Evolutionary conservation across 768 basidiomycete genomes (phyloP).

Genomic region (Mrakia frigida): DNA sequence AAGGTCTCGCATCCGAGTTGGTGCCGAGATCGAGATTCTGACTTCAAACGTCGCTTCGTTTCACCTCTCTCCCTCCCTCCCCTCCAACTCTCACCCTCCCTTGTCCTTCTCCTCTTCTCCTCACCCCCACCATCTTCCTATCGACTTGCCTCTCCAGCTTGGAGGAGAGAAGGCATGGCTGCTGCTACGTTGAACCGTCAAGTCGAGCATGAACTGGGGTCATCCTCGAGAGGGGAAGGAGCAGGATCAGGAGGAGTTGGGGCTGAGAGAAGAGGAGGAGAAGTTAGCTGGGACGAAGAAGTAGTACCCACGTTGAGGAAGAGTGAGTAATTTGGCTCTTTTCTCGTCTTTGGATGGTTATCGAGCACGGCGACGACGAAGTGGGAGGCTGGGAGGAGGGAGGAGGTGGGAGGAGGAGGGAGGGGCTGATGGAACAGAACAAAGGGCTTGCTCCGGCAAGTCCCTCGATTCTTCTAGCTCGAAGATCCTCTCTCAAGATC

Average conservation of each 20-base stretch:
- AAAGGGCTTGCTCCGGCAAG: too few relatives aligned
- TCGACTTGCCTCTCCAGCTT: background rate
- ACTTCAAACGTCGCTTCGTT: too few relatives aligned
- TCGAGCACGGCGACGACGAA: background rate
- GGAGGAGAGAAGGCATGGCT: background rate
- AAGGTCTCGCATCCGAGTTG: too few relatives aligned
- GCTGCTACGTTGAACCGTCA: background rate
- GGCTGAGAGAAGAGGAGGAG: background rate
- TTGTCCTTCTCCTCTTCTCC: background rate
- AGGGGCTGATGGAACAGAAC: too few relatives aligned
- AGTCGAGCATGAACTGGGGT: background rate
- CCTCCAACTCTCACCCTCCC: background rate
- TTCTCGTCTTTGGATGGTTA: background rate
- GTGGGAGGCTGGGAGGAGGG: background rate
- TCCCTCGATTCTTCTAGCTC: too few relatives aligned
- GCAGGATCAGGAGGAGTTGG: background rate
- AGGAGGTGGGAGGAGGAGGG: background rate
- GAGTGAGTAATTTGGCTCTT: background rate
- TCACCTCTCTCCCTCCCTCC: background rate
- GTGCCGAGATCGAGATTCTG: too few relatives aligned
- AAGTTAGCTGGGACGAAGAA: slow-evolving; percentile 8
- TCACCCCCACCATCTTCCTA: background rate
- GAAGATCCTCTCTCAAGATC: too few relatives aligned
- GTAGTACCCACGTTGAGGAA: slow-evolving; percentile 12
- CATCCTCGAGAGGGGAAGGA: background rate